phyloP scores from a whole-genome alignment of 768 basidiomycete species.

The Hygrocybe punicea region DNA sequence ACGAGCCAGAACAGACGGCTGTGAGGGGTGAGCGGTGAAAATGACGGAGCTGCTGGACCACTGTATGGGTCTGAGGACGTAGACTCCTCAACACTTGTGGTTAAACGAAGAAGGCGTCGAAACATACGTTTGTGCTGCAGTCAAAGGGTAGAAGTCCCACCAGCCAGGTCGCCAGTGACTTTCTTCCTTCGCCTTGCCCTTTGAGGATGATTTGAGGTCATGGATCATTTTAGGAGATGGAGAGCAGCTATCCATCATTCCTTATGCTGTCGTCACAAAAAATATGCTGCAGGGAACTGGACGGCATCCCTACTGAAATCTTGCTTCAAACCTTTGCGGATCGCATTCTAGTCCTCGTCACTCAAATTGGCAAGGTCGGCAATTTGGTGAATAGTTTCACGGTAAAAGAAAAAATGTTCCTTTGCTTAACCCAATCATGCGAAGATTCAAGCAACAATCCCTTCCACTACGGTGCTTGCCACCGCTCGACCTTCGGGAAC shows the following conservation, averaged over 20 bases:
- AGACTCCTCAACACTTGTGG: too few relatives aligned
- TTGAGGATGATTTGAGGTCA: slow-evolving; percentile 33
- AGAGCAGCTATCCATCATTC: background rate
- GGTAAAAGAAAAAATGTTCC: too few relatives aligned
- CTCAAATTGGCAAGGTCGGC: slow-evolving; percentile 89
- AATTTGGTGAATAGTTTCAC: slow-evolving; percentile 56
- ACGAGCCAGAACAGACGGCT: slow-evolving; percentile 56
- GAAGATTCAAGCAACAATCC: slow-evolving; percentile 80
- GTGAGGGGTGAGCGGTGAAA: slow-evolving; percentile 63
- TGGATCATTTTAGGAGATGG: slow-evolving; percentile 13
- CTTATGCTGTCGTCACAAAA: background rate
- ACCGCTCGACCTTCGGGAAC: slow-evolving; percentile 33
- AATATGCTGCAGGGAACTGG: slow-evolving; percentile 39
- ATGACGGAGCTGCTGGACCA: slow-evolving; percentile 71
- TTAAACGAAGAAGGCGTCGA: slow-evolving; percentile 1
- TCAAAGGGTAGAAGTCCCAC: slow-evolving; percentile 70
- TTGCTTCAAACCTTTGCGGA: slow-evolving; percentile 78
- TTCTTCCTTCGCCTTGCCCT: slow-evolving; percentile 53
- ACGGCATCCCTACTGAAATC: slow-evolving; percentile 66
- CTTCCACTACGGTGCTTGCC: slow-evolving; percentile 54
- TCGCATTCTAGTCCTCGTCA: slow-evolving; percentile 79
- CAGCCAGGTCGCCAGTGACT: slow-evolving; percentile 60
- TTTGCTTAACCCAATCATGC: background rate
- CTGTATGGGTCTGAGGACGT: slow-evolving; percentile 60
- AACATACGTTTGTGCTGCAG: slow-evolving; percentile 40